phyloP scores from a whole-genome alignment of 495 filamentous ascomycete genomes.

The Letharia lupina region DNA sequence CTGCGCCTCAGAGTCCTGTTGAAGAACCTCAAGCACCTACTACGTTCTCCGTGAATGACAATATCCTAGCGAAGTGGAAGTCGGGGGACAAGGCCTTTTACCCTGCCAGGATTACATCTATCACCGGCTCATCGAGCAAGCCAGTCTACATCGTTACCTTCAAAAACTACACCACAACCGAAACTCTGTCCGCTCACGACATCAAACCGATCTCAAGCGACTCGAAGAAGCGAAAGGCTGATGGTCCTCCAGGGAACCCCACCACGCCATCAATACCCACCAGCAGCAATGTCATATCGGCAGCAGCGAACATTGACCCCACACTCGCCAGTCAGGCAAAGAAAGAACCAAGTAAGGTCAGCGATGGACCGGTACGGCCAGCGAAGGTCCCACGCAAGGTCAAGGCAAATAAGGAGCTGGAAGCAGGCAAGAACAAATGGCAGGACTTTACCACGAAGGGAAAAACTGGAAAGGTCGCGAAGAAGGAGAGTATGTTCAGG shows the following conservation, averaged over 20 bases:
- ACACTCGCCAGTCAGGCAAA: conserved; percentile 63
- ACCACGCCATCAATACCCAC: conserved; percentile 40
- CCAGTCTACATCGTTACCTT: conserved; percentile 93
- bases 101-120: conserved; percentile 83
- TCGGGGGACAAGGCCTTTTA: conserved; percentile 88
- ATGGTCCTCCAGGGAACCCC: conserved; percentile 55
- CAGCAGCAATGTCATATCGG: conserved; percentile 68
- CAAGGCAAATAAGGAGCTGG: conserved; percentile 81
- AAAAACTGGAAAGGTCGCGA: conserved; percentile 59
- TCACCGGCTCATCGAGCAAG: conserved; percentile 78
- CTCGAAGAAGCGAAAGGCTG: conserved; percentile 83
- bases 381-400: conserved; percentile 69
- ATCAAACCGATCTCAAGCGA: conserved; percentile 66
- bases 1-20: conserved; percentile 34
- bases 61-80: conserved; percentile 80
- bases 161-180: conserved; percentile 78
- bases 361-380: conserved; percentile 56
- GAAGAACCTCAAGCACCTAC: conserved; percentile 41
- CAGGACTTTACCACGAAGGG: conserved; percentile 80
- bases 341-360: conserved; percentile 55
- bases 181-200: conserved; percentile 76
- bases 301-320: conserved; percentile 77
- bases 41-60: conserved; percentile 80
- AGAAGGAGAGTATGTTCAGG: conserved; percentile 97
- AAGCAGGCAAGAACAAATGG: conserved; percentile 89